phyloP scores from a whole-genome alignment of 2,329 filamentous ascomycete genomes.

The Raffaelea albimanens region DNA sequence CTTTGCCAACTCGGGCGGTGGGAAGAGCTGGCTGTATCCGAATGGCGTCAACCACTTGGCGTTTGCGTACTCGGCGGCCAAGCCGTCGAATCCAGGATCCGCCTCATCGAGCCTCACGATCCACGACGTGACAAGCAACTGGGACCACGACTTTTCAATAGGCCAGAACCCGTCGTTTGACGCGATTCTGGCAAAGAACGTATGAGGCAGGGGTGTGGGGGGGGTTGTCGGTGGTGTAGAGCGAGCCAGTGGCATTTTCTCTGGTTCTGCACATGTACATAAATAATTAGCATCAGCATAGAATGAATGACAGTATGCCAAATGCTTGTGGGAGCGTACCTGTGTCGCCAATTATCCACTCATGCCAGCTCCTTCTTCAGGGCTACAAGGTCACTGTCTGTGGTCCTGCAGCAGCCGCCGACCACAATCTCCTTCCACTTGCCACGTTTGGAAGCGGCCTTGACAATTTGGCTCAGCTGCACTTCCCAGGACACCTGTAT shows the following conservation, averaged over 20 bases:
- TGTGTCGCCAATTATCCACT: not conserved
- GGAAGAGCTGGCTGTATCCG: slow-evolving; percentile 15
- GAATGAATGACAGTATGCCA: not conserved
- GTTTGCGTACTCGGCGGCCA: slow-evolving; percentile 16
- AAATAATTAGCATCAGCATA: not conserved
- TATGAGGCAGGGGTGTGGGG: too few species aligned
- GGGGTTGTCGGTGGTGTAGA: too few species aligned
- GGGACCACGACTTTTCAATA: slow-evolving; percentile 17
- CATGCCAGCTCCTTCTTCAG: not conserved
- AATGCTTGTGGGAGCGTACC: not conserved
- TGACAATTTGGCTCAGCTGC: slow-evolving; percentile 32
- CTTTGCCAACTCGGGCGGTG: slow-evolving; percentile 12
- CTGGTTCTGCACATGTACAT: not conserved
- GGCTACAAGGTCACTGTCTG: slow-evolving; percentile 17
- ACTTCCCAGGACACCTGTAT: slow-evolving; percentile 33
- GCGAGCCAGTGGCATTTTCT: too few species aligned
- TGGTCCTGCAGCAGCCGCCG: slow-evolving; percentile 44
- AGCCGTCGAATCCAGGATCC: slow-evolving; percentile 14
- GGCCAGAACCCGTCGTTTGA: slow-evolving; percentile 16
- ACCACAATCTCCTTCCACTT: slow-evolving; percentile 38
- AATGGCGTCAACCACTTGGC: slow-evolving; percentile 19
- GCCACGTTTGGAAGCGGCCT: slow-evolving; percentile 23
- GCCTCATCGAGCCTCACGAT: slow-evolving; percentile 13
- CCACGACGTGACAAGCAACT: slow-evolving; percentile 19
- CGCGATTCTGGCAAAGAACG: slow-evolving; percentile 4